Conservation (phyloP, 2,329 filamentous ascomycete species). For the Diplodia mutila region DNA sequence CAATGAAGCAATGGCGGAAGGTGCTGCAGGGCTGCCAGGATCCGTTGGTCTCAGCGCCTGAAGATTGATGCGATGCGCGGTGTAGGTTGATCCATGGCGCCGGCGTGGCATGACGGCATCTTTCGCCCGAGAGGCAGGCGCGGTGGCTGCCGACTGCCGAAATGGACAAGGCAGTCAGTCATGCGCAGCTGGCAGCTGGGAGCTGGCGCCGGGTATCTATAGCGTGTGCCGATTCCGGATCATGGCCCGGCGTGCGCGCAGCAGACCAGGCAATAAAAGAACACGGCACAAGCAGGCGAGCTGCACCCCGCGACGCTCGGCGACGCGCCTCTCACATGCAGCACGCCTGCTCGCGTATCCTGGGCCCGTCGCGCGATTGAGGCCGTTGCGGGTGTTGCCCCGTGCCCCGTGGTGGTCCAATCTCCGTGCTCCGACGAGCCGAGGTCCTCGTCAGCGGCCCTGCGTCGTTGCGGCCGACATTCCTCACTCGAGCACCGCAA, state of each 20-base stretch:
- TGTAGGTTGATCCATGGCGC: neutral
- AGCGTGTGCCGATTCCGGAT: neutral
- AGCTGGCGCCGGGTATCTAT: neutral
- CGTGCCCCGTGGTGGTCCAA: constrained; percentile 17
- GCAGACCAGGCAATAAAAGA: neutral
- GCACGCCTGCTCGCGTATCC: neutral
- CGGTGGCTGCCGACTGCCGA: constrained; percentile 2
- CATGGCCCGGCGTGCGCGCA: neutral
- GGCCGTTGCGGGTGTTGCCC: constrained; percentile 16
- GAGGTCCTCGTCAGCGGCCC: constrained; percentile 22
- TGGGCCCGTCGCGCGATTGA: neutral
- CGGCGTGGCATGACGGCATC: constrained; percentile 7
- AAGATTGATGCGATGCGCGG: neutral
- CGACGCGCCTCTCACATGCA: constrained; percentile 19
- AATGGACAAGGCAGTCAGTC: neutral
- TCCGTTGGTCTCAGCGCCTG: neutral
- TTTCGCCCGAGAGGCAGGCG: neutral
- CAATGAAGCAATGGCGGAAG: constrained; percentile 8
- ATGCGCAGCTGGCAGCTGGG: neutral
- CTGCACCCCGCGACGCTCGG: neutral
- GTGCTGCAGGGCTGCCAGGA: neutral
- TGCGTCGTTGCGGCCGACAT: constrained; percentile 15
- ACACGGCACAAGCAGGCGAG: neutral
- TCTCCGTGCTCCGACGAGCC: constrained; percentile 22
- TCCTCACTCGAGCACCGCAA: constrained; percentile 21